Evolutionary conservation across 2,329 filamentous ascomycete species (phyloP), one percentile per base, ranked within the genome.

Genomic region (Tricladium varicosporioides): DNA sequence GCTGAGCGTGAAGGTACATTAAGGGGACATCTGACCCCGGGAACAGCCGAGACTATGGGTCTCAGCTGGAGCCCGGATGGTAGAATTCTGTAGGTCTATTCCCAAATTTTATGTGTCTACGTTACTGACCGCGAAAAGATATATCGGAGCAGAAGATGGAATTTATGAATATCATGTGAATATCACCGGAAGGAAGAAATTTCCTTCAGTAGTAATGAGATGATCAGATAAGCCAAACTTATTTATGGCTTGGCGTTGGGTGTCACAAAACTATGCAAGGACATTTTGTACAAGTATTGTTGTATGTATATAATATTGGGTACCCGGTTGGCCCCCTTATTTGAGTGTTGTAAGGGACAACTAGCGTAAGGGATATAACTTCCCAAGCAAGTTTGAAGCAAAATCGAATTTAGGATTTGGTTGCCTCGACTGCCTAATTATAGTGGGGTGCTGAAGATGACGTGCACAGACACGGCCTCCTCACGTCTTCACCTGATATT

Each of bases 141-240:
- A 81, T 64, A 75, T 86, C 43, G 85, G 81, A 16, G 81, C 84
- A 33, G 85, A 90, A 68, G 85, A 89, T 63, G 89, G 89, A 55
- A 87, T 92, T 53, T 90, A 90, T 66, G 87, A 92, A 72, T 84
- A 90, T 65, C 80, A 79, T 33, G 79, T 92, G 62, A 85, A 91
- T 68, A 65, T 85, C 15, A 77, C 81, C 49, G 78, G 75, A 56
- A 78, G 89, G 58, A 88, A 84, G 70, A 73, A 79, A 32, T 80
- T 78, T 60, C 81, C 84, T 1, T 81, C 79, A 60, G 73, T 84
- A 61, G 75, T 75, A 45, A 73, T 82, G 70, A 77, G 80, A 59
- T 86, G 46, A 66, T 32, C 44, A 11, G n/a, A 18, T 16, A 47
- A 27, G 15, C 9, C 42, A 14, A 14, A 44, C 13, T 11, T 32